A percentile compares a stretch with the other conserved stretches of the same genome.
These are phyloP conservation scores for Leptoxyphium fumago DNA, from an alignment of 2,329 filamentous ascomycete species.

Conservation along the genomic window DNA sequence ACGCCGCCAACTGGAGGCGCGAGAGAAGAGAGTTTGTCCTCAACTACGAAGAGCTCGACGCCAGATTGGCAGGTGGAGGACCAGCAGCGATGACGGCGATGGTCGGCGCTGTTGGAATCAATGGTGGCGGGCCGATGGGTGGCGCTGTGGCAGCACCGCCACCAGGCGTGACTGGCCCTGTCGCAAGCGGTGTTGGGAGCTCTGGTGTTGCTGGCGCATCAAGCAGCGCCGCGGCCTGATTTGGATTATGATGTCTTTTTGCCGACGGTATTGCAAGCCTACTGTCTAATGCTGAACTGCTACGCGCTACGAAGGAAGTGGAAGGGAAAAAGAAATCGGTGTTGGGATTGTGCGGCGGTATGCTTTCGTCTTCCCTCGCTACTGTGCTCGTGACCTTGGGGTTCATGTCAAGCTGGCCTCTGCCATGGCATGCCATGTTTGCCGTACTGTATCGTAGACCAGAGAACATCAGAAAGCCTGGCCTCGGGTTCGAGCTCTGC, in stretches of 20 bases:
- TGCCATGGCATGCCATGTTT: too few species aligned
- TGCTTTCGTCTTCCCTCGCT: too few species aligned
- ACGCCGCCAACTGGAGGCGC: slow-evolving; percentile 37
- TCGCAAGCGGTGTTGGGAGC: neutral
- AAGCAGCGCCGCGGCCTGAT: neutral
- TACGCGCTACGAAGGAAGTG: too few species aligned
- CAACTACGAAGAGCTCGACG: slow-evolving; percentile 37
- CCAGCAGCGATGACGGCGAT: neutral
- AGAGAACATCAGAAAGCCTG: too few species aligned
- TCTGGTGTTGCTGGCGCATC: neutral
- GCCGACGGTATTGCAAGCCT: too few species aligned
- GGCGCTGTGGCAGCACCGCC: neutral
- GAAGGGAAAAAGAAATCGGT: too few species aligned
- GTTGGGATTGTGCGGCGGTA: too few species aligned
- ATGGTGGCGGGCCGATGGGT: neutral
- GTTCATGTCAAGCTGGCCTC: too few species aligned
- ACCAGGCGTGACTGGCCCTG: neutral
- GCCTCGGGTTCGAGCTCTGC: too few species aligned
- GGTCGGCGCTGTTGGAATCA: neutral
- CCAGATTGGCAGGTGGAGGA: slow-evolving; percentile 19
- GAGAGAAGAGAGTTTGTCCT: slow-evolving; percentile 38
- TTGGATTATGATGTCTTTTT: neutral
- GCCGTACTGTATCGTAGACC: too few species aligned
- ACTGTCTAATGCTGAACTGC: too few species aligned
- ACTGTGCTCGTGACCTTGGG: too few species aligned